These are phyloP conservation scores for Malus orientalis DNA, from an alignment of 306 rosid genomes.

Conservation along the genomic window DNA sequence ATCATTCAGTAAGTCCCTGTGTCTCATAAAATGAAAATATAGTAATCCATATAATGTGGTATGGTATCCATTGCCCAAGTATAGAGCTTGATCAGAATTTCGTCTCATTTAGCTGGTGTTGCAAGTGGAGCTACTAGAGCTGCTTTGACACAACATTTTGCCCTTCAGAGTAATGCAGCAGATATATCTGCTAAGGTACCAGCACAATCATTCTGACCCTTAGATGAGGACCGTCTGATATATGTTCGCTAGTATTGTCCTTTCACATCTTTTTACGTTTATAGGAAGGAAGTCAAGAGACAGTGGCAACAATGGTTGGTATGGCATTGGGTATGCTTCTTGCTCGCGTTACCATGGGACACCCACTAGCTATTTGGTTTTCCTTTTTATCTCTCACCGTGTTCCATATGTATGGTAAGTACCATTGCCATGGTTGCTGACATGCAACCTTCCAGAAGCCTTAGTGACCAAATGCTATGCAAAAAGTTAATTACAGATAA, in stretches of 20 bases:
- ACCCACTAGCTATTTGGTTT: slow-evolving; percentile 74
- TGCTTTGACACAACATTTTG: slow-evolving; percentile 97
- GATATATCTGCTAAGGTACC: slow-evolving; percentile 62
- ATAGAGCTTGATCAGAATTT: neutral
- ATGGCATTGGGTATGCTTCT: slow-evolving; percentile 89
- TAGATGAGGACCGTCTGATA: neutral
- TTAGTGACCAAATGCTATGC: neutral
- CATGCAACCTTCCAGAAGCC: neutral
- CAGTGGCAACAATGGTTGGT: slow-evolving; percentile 80
- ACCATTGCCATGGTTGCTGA: neutral
- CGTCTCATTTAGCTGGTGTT: slow-evolving; percentile 69
- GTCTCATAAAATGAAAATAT: slow-evolving; percentile 3
- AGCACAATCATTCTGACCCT: neutral
- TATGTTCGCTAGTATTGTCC: slow-evolving; percentile 3
- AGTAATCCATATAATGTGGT: neutral
- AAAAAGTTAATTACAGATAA: neutral
- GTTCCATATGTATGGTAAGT: slow-evolving; percentile 84
- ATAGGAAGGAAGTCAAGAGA: slow-evolving; percentile 68
- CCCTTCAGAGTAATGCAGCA: slow-evolving; percentile 60
- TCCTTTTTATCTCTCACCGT: slow-evolving; percentile 66
- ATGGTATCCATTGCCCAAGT: neutral
- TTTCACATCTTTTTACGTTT: slow-evolving; percentile 2
- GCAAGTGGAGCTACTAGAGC: slow-evolving; percentile 99
- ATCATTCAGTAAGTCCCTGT: slow-evolving; percentile 84
- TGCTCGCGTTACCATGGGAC: slow-evolving; percentile 63